Conservation (phyloP, 441 rosid species). For the Metrosideros polymorpha region DNA sequence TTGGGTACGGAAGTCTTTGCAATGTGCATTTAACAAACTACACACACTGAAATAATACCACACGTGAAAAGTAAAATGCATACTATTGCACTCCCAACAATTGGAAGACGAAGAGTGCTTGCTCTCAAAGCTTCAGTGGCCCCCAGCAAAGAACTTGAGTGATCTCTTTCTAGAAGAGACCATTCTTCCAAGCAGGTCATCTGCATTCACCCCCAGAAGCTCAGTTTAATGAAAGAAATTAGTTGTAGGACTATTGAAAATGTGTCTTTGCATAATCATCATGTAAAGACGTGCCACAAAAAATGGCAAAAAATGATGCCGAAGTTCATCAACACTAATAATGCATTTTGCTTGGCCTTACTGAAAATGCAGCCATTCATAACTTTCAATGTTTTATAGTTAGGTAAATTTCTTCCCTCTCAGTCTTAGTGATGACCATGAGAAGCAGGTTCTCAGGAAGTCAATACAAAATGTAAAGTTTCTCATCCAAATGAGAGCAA, state of each 20-base stretch:
- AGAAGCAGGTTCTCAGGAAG: neutral
- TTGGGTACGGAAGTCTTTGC: neutral
- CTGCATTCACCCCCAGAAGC: slow-evolving; percentile 16
- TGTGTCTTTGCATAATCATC: neutral
- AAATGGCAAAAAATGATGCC: neutral
- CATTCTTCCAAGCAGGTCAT: slow-evolving; percentile 40
- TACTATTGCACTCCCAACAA: slow-evolving; percentile 39
- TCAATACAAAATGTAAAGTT: neutral
- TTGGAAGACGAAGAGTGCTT: slow-evolving; percentile 57
- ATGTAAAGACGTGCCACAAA: neutral
- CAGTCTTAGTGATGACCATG: neutral
- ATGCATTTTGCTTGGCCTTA: neutral
- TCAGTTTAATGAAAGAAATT: neutral
- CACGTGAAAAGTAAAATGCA: neutral
- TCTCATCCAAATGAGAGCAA: neutral
- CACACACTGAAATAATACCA: neutral
- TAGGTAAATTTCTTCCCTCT: neutral
- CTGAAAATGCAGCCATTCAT: neutral
- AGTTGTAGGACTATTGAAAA: neutral
- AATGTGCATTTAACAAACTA: neutral
- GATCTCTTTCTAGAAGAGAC: slow-evolving; percentile 42
- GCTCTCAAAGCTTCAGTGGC: slow-evolving; percentile 61
- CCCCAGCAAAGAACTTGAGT: slow-evolving; percentile 36
- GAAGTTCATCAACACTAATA: neutral
- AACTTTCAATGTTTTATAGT: neutral